Base-by-base conservation (phyloP, 208 protist species). In the Crithidia thermophila region DNA sequence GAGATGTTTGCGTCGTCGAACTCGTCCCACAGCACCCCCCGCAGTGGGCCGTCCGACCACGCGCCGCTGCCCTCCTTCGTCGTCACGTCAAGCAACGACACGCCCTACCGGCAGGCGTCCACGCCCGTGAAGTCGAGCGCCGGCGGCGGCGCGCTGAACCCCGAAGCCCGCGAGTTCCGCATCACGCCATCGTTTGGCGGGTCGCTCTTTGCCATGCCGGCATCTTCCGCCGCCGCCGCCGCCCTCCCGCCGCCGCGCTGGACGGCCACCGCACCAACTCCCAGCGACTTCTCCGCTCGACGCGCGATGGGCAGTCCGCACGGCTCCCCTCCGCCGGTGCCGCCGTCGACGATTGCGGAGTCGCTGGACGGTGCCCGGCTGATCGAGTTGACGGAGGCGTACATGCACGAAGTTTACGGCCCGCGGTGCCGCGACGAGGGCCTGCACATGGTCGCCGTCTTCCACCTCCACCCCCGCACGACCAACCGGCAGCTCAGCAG, bases 381-480 rank as follows among this genome's bases (percentile, higher is more conserved):
- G 8, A 52, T 75, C 61, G 61, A 58, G 39, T 27, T 73, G 36
- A 59, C 80, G 43, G 59, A 84, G 57, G 59, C 46, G 20, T 75
- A 75, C 60, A 72, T 94, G 23, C 75, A 62, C 27, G 47, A 68
- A 42, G 33, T 53, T 11, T 91, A 84, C 60, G 68, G 52, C 27
- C 28, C 60, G 21, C 52, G 65, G 42, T 91, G 81, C 63, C 18
- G 36, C 37, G 66, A 43, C 3, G 62, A 72, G 25, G 40, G 52
- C 4, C 71, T 75, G 39, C 86, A 91, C 72, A 84, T 95, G 69
- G 73, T 93, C 28, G 77, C 77, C 13, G 90, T 95, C 23, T 82
- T 92, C 46, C 87, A 92, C 72, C 73, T 95, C 25, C 81, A 92
- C 51, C 81, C 76, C 11, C 70, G 78, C 43, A 95, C 87, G 39